Conservation (phyloP, 768 basidiomycete species). For the Scleroderma citrinum region DNA sequence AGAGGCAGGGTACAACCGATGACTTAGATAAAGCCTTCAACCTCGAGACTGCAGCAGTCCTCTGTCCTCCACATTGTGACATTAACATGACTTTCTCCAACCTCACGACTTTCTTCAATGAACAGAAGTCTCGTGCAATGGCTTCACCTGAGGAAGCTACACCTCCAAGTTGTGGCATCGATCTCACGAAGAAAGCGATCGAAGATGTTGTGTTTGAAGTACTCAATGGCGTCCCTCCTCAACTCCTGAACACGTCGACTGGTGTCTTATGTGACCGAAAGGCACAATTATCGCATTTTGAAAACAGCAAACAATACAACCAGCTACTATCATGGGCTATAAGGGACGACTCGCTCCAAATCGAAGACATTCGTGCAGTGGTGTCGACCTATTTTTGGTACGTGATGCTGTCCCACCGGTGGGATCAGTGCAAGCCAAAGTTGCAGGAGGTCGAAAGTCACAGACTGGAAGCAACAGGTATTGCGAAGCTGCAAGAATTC, state of each 20-base stretch:
- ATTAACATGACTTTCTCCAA: not conserved
- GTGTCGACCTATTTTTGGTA: not conserved
- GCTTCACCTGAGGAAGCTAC: no score
- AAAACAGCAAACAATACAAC: not conserved
- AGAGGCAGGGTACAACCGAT: not conserved
- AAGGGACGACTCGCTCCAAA: not conserved
- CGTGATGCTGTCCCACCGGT: not conserved
- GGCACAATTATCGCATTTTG: not conserved
- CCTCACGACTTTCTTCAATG: no score
- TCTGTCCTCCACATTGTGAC: not conserved
- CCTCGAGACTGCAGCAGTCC: not conserved
- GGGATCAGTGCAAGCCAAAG: no score
- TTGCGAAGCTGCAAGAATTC: not conserved
- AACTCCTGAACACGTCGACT: not conserved
- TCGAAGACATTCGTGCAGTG: not conserved
- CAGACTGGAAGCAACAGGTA: not conserved
- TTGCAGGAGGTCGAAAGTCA: not conserved
- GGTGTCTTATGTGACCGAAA: not conserved
- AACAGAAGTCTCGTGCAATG: no score
- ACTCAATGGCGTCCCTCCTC: not conserved
- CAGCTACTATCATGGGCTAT: not conserved
- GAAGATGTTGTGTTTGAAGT: not conserved
- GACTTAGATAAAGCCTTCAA: constrained; percentile 9
- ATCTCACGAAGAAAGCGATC: not conserved
- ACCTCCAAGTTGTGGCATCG: not conserved